A percentile compares a stretch with the other conserved stretches of the same genome.
Conservation (phyloP, 1,284 basidiomycete genomes). For the Ustilago xerochloae region DNA sequence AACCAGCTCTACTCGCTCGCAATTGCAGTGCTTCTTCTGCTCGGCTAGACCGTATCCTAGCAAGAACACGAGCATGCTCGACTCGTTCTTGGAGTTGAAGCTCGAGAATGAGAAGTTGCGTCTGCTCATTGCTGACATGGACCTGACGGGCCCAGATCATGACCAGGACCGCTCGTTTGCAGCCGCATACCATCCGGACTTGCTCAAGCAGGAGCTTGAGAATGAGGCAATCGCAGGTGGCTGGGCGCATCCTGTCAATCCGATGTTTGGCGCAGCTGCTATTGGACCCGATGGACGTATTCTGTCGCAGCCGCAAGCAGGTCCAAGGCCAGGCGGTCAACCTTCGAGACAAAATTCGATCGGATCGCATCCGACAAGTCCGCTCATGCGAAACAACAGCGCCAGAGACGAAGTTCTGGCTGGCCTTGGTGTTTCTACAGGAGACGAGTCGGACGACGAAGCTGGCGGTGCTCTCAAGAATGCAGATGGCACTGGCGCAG, state of each 20-base stretch:
- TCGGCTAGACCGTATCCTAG: conserved; percentile 58
- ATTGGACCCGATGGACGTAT: conserved; percentile 35
- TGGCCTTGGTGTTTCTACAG: conserved; percentile 32
- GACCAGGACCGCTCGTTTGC: conserved; percentile 32
- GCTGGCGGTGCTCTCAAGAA: conserved; percentile 13
- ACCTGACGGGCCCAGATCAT: conserved; percentile 31
- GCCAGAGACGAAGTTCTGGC: conserved; percentile 39
- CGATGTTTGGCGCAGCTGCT: conserved; percentile 38
- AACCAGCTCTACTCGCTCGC: conserved; percentile 19
- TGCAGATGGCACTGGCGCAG: conserved; percentile 10
- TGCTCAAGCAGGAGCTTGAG: conserved; percentile 51
- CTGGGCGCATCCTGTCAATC: conserved; percentile 34
- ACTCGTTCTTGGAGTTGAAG: conserved; percentile 65
- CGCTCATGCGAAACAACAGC: conserved; percentile 36
- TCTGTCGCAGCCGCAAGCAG: conserved; percentile 3
- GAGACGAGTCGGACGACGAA: conserved; percentile 46
- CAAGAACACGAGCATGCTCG: conserved; percentile 62
- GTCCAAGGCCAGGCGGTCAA: conserved; percentile 12
- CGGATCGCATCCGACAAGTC: conserved; percentile 43
- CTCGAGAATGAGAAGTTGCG: conserved; percentile 63
- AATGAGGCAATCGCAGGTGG: conserved; percentile 20
- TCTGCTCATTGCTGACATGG: conserved; percentile 47
- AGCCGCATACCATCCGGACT: conserved; percentile 42
- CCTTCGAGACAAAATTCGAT: conserved; percentile 39
- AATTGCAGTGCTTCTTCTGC: conserved; percentile 61